Percentiles rank a stretch among this genome's conserved stretches.
These are phyloP conservation scores for Truncatella angustata DNA, from an alignment of 2,329 filamentous ascomycete genomes.

Conservation along the genomic window DNA sequence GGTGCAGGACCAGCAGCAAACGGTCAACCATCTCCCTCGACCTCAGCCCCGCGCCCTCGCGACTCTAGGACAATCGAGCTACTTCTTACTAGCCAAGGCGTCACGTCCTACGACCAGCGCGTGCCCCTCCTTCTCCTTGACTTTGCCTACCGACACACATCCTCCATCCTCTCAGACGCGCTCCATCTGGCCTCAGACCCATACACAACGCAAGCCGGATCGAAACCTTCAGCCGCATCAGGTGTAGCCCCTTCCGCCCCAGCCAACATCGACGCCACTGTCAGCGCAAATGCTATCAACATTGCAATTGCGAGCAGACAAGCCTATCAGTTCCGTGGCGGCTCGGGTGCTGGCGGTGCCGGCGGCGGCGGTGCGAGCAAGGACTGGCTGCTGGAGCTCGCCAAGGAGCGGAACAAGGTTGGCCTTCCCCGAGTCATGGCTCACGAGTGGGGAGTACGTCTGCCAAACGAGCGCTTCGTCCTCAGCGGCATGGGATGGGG, in stretches of 20 bases:
- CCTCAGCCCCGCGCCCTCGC: conserved; percentile 61
- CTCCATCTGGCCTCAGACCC: conserved; percentile 68
- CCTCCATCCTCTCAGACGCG: conserved; percentile 67
- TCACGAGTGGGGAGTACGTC: conserved; percentile 65
- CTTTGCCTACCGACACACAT: conserved; percentile 82
- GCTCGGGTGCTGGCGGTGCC: conserved; percentile 42
- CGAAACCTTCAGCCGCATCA: conserved; percentile 46
- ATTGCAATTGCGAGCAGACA: conserved; percentile 70
- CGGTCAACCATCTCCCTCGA: conserved; percentile 26
- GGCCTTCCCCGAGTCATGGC: conserved; percentile 61
- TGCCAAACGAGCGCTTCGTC: conserved; percentile 68
- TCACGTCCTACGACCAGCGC: conserved; percentile 76
- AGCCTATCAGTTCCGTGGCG: conserved; percentile 65
- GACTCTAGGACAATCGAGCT: conserved; percentile 79
- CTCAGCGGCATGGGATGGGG: conserved; percentile 66
- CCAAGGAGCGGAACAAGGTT: conserved; percentile 66
- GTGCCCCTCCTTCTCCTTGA: conserved; percentile 81
- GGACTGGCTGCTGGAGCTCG: conserved; percentile 76
- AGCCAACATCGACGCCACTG: conserved; percentile 49
- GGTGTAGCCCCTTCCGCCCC: conserved; percentile 48
- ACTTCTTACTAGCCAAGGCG: conserved; percentile 74
- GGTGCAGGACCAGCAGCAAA: conserved; percentile 18
- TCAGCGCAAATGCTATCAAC: conserved; percentile 65
- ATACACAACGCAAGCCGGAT: conserved; percentile 58
- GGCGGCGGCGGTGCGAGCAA: conserved; percentile 58